phyloP scores from a whole-genome alignment of 768 basidiomycete species.

The Auricularia cornea region DNA sequence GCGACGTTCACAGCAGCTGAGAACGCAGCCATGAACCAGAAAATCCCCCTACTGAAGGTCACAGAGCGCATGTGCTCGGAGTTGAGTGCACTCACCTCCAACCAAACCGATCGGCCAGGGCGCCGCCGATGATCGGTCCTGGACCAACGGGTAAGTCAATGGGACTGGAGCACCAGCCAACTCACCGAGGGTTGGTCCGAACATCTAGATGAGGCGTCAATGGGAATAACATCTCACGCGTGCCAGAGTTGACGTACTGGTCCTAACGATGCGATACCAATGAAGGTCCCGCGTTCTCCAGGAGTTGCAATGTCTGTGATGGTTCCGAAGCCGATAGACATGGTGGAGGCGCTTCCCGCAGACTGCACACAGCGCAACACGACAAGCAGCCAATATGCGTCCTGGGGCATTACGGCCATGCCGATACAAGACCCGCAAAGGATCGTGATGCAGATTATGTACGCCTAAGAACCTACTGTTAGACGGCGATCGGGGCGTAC shows the following conservation, averaged over 20 bases:
- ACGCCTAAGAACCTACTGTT: slow-evolving; percentile 18
- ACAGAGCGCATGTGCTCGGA: slow-evolving; percentile 2
- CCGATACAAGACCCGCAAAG: slow-evolving; percentile 60
- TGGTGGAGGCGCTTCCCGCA: slow-evolving; percentile 68
- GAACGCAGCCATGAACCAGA: slow-evolving; percentile 53
- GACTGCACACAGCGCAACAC: slow-evolving; percentile 75
- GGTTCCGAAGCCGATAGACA: slow-evolving; percentile 58
- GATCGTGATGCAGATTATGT: slow-evolving; percentile 53
- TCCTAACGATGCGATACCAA: slow-evolving; percentile 57
- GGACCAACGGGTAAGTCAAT: too few relatives aligned
- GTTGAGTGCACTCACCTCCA: slow-evolving; percentile 43
- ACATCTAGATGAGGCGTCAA: neutral
- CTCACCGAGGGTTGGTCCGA: slow-evolving; percentile 8
- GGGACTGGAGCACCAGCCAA: slow-evolving; percentile 22
- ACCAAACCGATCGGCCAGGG: slow-evolving; percentile 47
- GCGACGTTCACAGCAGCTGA: slow-evolving; percentile 37
- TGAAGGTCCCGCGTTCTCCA: slow-evolving; percentile 65
- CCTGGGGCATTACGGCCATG: slow-evolving; percentile 44
- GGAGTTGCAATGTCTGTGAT: slow-evolving; percentile 70
- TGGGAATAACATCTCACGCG: too few relatives aligned
- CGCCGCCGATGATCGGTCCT: slow-evolving; percentile 46
- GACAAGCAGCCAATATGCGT: slow-evolving; percentile 71
- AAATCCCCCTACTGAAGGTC: slow-evolving; percentile 38
- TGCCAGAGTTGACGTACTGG: slow-evolving; percentile 36
- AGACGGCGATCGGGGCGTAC: too few relatives aligned